Evolutionary conservation across 164 flowering plant genomes (phyloP).

Genomic region (Taxillus chinensis): DNA sequence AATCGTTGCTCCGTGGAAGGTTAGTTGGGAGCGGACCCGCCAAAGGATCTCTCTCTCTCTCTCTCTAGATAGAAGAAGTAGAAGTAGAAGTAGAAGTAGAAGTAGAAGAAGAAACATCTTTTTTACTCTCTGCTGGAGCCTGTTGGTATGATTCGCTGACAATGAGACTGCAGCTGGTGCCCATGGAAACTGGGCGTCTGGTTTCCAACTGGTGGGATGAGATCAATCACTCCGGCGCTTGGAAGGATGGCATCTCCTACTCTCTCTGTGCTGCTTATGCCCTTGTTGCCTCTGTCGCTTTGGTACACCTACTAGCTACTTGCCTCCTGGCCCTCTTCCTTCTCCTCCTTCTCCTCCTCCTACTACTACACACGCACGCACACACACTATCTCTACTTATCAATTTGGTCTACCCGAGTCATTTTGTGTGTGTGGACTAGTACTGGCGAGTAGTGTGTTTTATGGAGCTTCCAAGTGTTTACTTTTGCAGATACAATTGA

Average conservation of each 20-base stretch:
- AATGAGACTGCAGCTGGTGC: constrained; percentile 17
- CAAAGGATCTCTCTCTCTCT: too few species aligned
- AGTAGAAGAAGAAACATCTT: too few species aligned
- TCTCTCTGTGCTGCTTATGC: constrained; percentile 79
- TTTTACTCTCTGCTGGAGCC: too few species aligned
- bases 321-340: too few species aligned
- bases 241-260: constrained; percentile 91
- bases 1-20: too few species aligned
- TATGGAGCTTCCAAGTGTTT: background rate
- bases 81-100: too few species aligned
- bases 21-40: too few species aligned
- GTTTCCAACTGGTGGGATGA: constrained; percentile 68
- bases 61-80: too few species aligned
- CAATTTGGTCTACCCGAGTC: too few species aligned
- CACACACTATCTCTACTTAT: too few species aligned
- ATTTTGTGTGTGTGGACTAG: too few species aligned
- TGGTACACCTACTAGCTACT: constrained; percentile 26
- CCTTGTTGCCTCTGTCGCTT: constrained; percentile 75
- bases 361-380: constrained; percentile 3
- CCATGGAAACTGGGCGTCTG: constrained; percentile 7
- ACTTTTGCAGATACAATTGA: constrained; percentile 62
- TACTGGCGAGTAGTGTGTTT: too few species aligned
- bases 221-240: constrained; percentile 61
- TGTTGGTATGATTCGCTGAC: constrained; percentile 10
- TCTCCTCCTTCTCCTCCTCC: background rate